Evolutionary conservation across 768 basidiomycete species (phyloP), one percentile per base, ranked within the genome.

Genomic region (Serendipita sp.): DNA sequence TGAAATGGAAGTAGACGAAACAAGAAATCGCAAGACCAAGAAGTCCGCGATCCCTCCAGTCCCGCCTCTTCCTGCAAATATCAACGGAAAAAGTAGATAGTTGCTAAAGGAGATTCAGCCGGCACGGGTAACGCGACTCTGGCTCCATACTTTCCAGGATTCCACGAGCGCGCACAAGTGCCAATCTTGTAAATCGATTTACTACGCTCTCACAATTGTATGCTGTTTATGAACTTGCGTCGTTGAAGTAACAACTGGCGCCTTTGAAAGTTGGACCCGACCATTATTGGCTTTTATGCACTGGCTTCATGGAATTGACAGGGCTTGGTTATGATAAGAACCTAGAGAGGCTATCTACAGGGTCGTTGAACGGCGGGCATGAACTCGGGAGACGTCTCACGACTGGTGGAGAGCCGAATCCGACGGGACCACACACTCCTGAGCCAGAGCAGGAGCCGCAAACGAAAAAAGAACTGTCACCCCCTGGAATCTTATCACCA

Each of bases 31-130:
- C 45, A 96, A 98, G 94, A 11, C 96, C 26, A 34, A 34, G 26
- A 58, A 58, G 30, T 26, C 22, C 11, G 24, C 9, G 4, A 28
- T 58, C 20, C 53, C 53, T 26, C 53, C 53, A 22, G 53, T 58
- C 24, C 53, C 53, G 24, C 53, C 53, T 26, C 53, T 58, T 28
- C 53, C 53, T 2, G 33, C 11, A 9, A 28, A 33, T 58, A 31
- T 58, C 24, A 58, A 58, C 31, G 53, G 53, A 1, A 48, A 9
- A n/a, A 48, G 53, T 31, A 58, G 97, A 74, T 99, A 90, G 74
- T 96, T 96, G 1, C 95, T 97, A 66, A 96, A 90, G 69, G 95
- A 95, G 24, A 82, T 78, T 38, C 84, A 83, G 65, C 90, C 91
- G 82, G 90, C 90, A 68, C 65, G 83, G 38, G 38, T 38, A 38